phyloP scores from a whole-genome alignment of 768 basidiomycete genomes.

The Pulveroboletus ravenelii region DNA sequence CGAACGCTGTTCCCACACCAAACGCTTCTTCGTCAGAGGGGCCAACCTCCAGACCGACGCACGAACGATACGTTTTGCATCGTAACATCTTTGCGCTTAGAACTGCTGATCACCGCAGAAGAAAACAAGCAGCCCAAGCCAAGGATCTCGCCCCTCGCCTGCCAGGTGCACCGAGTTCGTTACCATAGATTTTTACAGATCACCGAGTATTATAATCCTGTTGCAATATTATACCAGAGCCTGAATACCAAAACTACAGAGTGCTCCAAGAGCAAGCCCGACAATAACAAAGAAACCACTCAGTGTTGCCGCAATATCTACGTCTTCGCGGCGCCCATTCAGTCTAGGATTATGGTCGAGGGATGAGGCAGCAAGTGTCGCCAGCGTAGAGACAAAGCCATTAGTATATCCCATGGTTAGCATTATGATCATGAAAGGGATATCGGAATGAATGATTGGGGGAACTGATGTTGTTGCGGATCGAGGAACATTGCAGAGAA shows the following conservation, averaged over 20 bases:
- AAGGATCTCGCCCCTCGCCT: constrained; percentile 69
- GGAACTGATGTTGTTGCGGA: constrained; percentile 28
- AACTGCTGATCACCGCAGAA: constrained; percentile 66
- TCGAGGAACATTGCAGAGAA: constrained; percentile 81
- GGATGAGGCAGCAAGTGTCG: constrained; percentile 81
- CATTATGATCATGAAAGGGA: constrained; percentile 69
- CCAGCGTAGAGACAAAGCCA: constrained; percentile 73
- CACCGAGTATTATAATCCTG: not conserved
- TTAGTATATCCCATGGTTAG: constrained; percentile 73
- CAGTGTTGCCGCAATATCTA: constrained; percentile 81
- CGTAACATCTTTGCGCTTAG: constrained; percentile 81
- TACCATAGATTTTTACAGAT: constrained; percentile 8
- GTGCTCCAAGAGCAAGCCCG: constrained; percentile 71
- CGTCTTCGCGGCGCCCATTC: constrained; percentile 65
- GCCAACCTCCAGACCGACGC: constrained; percentile 42
- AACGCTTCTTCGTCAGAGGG: constrained; percentile 30
- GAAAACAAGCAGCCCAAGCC: constrained; percentile 59
- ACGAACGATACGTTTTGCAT: constrained; percentile 78
- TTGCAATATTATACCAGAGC: constrained; percentile 48
- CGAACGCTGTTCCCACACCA: constrained; percentile 15
- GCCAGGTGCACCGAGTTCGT: constrained; percentile 52
- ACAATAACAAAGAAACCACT: constrained; percentile 74
- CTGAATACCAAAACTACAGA: constrained; percentile 77
- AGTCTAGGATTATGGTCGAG: constrained; percentile 73
- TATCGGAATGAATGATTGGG: constrained; percentile 67